Percentiles rank a stretch among this genome's conserved stretches.
Conservation (phyloP, 169 alveolate genomes). For the Plasmodium blacklocki region DNA sequence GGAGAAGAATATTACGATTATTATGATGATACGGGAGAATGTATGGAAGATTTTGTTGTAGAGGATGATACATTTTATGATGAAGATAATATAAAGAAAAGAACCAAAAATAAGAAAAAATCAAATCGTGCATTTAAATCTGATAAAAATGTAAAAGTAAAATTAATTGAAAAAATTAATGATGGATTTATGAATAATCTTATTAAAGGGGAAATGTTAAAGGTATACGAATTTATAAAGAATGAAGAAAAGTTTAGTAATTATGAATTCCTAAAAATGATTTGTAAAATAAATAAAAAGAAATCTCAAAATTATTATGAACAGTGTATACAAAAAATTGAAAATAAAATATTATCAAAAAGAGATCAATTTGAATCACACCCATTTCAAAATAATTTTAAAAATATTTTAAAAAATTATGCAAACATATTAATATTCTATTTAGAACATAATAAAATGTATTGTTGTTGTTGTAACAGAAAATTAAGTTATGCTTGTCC, state of each 20-base stretch:
- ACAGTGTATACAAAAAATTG: conserved; percentile 47
- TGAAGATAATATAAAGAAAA: not conserved
- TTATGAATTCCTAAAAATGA: conserved; percentile 66
- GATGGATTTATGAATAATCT: conserved; percentile 38
- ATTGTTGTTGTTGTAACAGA: conserved; percentile 64
- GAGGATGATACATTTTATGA: not conserved
- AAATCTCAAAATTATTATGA: conserved; percentile 52
- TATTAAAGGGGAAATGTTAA: conserved; percentile 45
- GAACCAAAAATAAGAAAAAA: too few species aligned
- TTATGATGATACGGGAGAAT: not conserved
- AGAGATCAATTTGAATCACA: conserved; percentile 76
- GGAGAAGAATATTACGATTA: not conserved
- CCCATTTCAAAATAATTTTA: conserved; percentile 63
- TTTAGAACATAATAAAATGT: conserved; percentile 38
- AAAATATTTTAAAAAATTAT: conserved; percentile 73
- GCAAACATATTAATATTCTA: conserved; percentile 57
- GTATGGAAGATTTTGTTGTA: not conserved
- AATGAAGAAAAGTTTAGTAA: conserved; percentile 58
- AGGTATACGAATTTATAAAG: conserved; percentile 44
- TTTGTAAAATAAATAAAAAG: conserved; percentile 54
- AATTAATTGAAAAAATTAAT: conserved; percentile 21
- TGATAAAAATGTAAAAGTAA: conserved; percentile 10
- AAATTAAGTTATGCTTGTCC: conserved; percentile 65
- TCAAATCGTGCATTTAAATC: not conserved
- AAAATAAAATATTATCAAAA: conserved; percentile 66